Base-by-base conservation (phyloP, 495 filamentous ascomycete species). In the Oleoguttula mirabilis region DNA sequence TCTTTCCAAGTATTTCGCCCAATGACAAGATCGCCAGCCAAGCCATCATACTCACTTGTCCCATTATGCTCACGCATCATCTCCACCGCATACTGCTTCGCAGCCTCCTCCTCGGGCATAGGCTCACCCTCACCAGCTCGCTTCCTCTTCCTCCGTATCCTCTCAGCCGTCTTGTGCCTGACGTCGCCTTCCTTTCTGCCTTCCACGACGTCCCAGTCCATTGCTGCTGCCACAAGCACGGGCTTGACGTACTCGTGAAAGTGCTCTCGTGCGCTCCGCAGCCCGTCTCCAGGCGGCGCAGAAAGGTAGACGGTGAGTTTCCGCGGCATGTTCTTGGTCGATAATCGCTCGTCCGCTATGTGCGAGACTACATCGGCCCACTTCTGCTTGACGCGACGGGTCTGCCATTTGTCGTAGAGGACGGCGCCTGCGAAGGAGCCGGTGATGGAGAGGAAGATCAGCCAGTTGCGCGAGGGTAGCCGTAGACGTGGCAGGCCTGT, bases 1-100 rank as follows among this genome's bases (percentile, higher is more conserved):
- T 99, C 90, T 63, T 95, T 96, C 90, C 90, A 99, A 7, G 88
- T 81, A 56, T 95, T 79, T 45, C 90, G 70, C 4, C 92, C 90
- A 47, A 99, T 76, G 3, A 96, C 75, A 35, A 99, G 67, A 58
- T 94, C 88, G 19, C 88, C 87, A 45, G 70, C 68, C 1, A 80
- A 66, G 10, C 84, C 87, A 2, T 77, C 69, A 56, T 76, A 87
- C 17, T 87, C 76, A 14, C 55, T 61, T 10, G 88, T 73, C 17
- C 77, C 79, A 16, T 71, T 71, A 38, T 56, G 51, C 37, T 53
- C 39, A 39, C 63, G 40, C 31, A 47, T 38, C 21, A 48, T 32
- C 17, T 60, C 52, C 12, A 65, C 28, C 15, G 54, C 35, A 12
- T 47, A 48, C 36, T 51, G 43, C 35, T 39, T 34, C 42, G 70